phyloP scores from a whole-genome alignment of 2,329 filamentous ascomycete species.

The Coccinonectria pachysandricola region DNA sequence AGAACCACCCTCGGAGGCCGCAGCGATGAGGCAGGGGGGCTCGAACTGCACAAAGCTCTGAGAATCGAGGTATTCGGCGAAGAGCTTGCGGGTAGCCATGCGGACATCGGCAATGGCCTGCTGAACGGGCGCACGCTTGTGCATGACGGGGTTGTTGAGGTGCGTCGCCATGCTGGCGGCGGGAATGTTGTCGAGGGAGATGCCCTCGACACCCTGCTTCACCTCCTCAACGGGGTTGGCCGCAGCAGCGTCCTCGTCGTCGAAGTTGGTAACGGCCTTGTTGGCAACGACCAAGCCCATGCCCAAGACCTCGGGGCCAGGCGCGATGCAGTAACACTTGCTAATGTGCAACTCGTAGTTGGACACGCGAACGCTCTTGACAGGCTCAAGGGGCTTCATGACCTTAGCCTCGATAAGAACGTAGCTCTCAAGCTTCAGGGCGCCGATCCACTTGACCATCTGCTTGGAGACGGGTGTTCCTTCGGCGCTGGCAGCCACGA shows the following conservation, averaged over 20 bases:
- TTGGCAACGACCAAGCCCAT: slow-evolving; percentile 47
- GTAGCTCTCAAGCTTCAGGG: slow-evolving; percentile 68
- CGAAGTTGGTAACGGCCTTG: slow-evolving; percentile 46
- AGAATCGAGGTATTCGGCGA: slow-evolving; percentile 67
- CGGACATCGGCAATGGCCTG: slow-evolving; percentile 59
- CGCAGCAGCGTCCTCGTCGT: slow-evolving; percentile 42
- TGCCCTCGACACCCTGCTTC: slow-evolving; percentile 32
- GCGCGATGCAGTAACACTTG: slow-evolving; percentile 70
- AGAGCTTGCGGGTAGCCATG: slow-evolving; percentile 55
- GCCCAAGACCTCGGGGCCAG: slow-evolving; percentile 46
- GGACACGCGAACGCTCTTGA: slow-evolving; percentile 76
- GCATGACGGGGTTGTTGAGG: slow-evolving; percentile 84
- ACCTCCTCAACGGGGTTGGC: slow-evolving; percentile 33
- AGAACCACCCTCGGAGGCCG: slow-evolving; percentile 83
- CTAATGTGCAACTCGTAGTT: slow-evolving; percentile 79
- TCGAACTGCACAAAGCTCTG: slow-evolving; percentile 76
- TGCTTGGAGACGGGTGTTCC: slow-evolving; percentile 58
- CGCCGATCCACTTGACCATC: slow-evolving; percentile 89
- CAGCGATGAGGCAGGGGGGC: slow-evolving; percentile 79
- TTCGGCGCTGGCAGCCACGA: slow-evolving; percentile 59
- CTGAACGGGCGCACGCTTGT: slow-evolving; percentile 83
- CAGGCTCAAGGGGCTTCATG: slow-evolving; percentile 71
- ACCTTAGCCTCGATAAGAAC: slow-evolving; percentile 73
- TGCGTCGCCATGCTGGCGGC: slow-evolving; percentile 75
- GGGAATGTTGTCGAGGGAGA: slow-evolving; percentile 41